Percentiles rank a stretch among this genome's conserved stretches.
phyloP scores from a whole-genome alignment of 495 filamentous ascomycete genomes.

The Penicillium crystallinum region DNA sequence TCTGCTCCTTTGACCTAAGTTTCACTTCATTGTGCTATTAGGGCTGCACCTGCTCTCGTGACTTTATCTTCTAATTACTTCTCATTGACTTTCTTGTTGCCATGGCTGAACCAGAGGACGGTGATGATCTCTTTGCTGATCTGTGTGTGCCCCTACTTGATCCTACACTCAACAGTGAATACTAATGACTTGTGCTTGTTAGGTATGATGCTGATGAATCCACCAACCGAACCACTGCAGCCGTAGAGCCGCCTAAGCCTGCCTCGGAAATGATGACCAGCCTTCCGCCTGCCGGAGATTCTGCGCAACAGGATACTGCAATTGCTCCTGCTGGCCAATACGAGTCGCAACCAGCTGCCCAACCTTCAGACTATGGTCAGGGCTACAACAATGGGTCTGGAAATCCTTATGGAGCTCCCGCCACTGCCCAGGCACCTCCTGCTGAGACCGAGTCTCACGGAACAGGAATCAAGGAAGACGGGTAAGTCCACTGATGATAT shows the following conservation, averaged over 20 bases:
- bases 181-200: conserved; percentile 7
- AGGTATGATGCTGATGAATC: conserved; percentile 88
- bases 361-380: conserved; percentile 43
- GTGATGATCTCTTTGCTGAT: conserved; percentile 98
- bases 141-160: conserved; percentile 56
- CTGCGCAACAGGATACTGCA: conserved; percentile 24
- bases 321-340: conserved; percentile 41
- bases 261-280: conserved; percentile 18
- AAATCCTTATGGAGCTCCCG: conserved; percentile 48
- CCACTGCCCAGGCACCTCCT: conserved; percentile 22
- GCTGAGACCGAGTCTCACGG: conserved; percentile 37
- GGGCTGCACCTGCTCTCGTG: background rate
- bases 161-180: background rate
- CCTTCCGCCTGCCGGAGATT: conserved; percentile 16
- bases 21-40: background rate
- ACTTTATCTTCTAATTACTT: background rate
- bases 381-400: conserved; percentile 62
- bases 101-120: conserved; percentile 87
- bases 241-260: conserved; percentile 28
- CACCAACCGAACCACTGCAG: conserved; percentile 36
- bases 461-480: conserved; percentile 92
- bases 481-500: conserved; percentile 75
- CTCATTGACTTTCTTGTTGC: conserved; percentile 4
- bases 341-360: conserved; percentile 25
- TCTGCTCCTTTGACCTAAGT: background rate